Evolutionary conservation across 176 grass and related monocot genomes (phyloP).

Genomic region (Raddia distichophylla): DNA sequence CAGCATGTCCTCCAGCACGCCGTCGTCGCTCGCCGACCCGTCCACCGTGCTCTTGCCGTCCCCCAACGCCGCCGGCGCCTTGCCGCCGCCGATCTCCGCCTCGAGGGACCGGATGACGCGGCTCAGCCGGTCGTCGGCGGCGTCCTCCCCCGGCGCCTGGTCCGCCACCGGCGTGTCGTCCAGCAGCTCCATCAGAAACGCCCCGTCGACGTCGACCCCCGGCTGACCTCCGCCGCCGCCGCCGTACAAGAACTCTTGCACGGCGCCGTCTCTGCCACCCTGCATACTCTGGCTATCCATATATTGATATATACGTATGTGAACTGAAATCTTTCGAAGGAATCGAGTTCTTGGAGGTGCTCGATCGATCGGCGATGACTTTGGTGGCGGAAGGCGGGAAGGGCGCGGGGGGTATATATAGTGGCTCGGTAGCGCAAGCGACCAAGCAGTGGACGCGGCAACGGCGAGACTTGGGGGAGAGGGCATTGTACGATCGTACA

Average conservation of each 20-base stretch:
- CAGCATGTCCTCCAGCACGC: conserved; percentile 54
- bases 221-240: background rate
- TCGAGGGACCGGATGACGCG: conserved; percentile 66
- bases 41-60: conserved; percentile 12
- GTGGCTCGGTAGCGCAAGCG: background rate
- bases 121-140: conserved; percentile 43
- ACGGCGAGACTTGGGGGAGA: conserved; percentile 24
- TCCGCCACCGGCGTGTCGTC: conserved; percentile 50
- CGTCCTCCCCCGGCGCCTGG: conserved; percentile 23
- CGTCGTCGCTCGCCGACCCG: conserved; percentile 18
- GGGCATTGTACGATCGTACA: conserved; percentile 3
- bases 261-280: background rate
- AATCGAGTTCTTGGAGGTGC: background rate
- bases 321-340: background rate
- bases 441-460: conserved; percentile 16
- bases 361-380: background rate
- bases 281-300: conserved; percentile 39
- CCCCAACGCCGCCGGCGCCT: background rate
- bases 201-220: conserved; percentile 33
- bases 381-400: conserved; percentile 34
- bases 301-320: background rate
- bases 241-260: conserved; percentile 22
- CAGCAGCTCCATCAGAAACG: conserved; percentile 64
- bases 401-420: conserved; percentile 40
- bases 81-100: conserved; percentile 47